phyloP scores from a whole-genome alignment of 768 basidiomycete species.

The Tulasnella sp. region DNA sequence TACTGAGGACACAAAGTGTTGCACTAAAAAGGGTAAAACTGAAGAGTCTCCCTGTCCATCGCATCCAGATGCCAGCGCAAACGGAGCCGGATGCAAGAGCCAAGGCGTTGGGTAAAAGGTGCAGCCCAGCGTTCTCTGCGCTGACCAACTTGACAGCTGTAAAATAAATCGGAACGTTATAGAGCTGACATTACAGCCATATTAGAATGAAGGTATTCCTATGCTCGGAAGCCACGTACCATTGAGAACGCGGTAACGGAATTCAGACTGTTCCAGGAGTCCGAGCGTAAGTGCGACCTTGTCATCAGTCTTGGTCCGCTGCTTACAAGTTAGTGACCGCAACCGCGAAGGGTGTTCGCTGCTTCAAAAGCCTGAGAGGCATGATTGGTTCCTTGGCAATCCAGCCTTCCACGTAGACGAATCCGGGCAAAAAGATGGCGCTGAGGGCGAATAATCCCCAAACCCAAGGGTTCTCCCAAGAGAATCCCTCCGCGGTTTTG shows the following conservation, averaged over 20 bases:
- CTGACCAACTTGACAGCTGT: constrained; percentile 65
- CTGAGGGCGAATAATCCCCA: constrained; percentile 56
- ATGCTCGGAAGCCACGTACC: constrained; percentile 60
- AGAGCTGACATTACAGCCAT: constrained; percentile 44
- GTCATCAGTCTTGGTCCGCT: background rate
- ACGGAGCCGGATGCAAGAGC: constrained; percentile 81
- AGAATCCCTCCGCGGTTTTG: constrained; percentile 67
- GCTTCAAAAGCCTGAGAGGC: constrained; percentile 70
- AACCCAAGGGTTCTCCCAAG: constrained; percentile 69
- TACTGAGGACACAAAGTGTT: constrained; percentile 52
- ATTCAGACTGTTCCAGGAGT: constrained; percentile 34
- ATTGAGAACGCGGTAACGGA: constrained; percentile 75
- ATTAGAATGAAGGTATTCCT: constrained; percentile 23
- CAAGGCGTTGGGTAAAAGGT: constrained; percentile 85
- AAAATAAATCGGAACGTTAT: constrained; percentile 85
- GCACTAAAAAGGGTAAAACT: constrained; percentile 60
- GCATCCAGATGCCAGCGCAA: constrained; percentile 86
- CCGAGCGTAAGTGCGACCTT: background rate
- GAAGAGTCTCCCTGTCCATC: constrained; percentile 79
- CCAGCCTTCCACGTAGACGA: constrained; percentile 71
- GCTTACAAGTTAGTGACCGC: constrained; percentile 61
- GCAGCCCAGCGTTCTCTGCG: constrained; percentile 66
- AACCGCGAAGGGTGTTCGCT: constrained; percentile 73
- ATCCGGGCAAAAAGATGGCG: constrained; percentile 45
- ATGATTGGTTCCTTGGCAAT: constrained; percentile 82